Conservation (phyloP, 1,284 basidiomycete species). For the Sporisorium iseilematis-ciliati region DNA sequence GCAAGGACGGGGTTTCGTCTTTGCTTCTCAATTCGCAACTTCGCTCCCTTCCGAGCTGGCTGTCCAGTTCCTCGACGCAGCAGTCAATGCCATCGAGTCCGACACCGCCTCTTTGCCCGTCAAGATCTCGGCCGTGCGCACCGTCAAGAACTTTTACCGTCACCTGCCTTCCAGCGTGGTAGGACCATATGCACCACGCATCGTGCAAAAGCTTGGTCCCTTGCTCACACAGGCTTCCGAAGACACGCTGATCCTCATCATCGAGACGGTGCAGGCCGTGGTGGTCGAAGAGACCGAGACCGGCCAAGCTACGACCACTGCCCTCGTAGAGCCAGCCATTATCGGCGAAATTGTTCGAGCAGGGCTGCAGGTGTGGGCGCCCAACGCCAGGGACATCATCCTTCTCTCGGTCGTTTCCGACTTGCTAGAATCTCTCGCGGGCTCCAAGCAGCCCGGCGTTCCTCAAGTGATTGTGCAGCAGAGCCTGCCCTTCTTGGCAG, state of each 20-base stretch:
- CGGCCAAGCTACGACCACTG: conserved; percentile 22
- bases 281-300: conserved; percentile 77
- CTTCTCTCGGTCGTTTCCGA: conserved; percentile 87
- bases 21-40: conserved; percentile 88
- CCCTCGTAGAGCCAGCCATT: conserved; percentile 40
- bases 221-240: conserved; percentile 84
- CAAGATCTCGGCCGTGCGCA: conserved; percentile 86
- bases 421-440: conserved; percentile 77
- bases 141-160: conserved; percentile 72
- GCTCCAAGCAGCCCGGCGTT: conserved; percentile 72
- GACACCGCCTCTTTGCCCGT: conserved; percentile 80
- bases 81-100: conserved; percentile 85
- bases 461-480: conserved; percentile 80
- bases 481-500: conserved; percentile 79
- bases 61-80: conserved; percentile 80
- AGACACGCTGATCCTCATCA: conserved; percentile 88
- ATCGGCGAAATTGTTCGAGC: conserved; percentile 70
- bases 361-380: conserved; percentile 76
- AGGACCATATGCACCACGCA: conserved; percentile 78
- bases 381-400: conserved; percentile 84
- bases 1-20: conserved; percentile 93
- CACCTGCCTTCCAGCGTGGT: conserved; percentile 73
- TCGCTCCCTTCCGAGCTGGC: conserved; percentile 77
- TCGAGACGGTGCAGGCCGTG: conserved; percentile 84
- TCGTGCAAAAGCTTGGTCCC: conserved; percentile 85